Evolutionary conservation across 1,284 basidiomycete genomes (phyloP).

Genomic region (Leccinum huronense): DNA sequence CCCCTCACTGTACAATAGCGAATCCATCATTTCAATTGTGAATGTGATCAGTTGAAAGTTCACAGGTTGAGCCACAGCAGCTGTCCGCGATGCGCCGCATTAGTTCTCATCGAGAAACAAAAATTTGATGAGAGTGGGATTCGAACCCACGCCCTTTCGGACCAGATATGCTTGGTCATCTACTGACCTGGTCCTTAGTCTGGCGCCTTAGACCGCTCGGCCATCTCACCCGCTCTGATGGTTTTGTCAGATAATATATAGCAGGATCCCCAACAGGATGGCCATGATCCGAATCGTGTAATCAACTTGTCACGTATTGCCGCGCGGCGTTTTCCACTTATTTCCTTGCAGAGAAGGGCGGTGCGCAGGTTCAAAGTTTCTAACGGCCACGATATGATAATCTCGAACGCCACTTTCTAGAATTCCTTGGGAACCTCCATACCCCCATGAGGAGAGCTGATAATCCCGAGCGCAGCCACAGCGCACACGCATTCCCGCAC

Average conservation of each 20-base stretch:
- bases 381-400: background rate
- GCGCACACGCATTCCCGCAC: background rate
- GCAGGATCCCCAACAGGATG: too few relatives aligned
- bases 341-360: background rate
- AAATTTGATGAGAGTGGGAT: conserved; percentile 54
- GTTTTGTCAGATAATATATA: too few relatives aligned
- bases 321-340: background rate
- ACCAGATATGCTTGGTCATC: conserved; percentile 47
- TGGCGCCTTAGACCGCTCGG: conserved; percentile 67
- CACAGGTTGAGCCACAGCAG: conserved; percentile 3
- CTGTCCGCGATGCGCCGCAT: background rate
- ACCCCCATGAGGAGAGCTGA: background rate
- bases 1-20: background rate
- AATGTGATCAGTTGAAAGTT: background rate
- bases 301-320: background rate
- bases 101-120: background rate
- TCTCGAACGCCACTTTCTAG: background rate
- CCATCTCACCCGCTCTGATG: conserved; percentile 17
- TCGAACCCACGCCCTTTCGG: conserved; percentile 68
- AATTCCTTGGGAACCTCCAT: background rate
- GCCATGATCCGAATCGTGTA: background rate
- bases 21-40: background rate
- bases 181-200: conserved; percentile 51
- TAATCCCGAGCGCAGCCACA: background rate
- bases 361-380: background rate